These are phyloP conservation scores for Ophiosphaerella herpotricha DNA, from an alignment of 2,329 filamentous ascomycete genomes.

Conservation along the genomic window DNA sequence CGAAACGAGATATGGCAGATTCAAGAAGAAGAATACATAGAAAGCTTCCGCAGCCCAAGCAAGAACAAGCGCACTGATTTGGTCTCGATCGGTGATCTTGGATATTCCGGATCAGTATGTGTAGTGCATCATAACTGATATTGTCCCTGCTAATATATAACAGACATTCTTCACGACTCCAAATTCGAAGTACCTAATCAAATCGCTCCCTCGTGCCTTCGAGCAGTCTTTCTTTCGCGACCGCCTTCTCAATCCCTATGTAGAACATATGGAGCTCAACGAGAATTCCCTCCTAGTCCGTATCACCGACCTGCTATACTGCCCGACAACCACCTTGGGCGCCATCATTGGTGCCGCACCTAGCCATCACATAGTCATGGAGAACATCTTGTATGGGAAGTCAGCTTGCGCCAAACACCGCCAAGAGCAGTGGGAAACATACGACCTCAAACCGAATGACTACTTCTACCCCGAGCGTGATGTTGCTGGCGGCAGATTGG, in stretches of 20 bases:
- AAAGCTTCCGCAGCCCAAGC: constrained; percentile 55
- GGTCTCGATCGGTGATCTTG: constrained; percentile 67
- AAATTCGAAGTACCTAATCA: constrained; percentile 71
- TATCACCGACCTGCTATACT: constrained; percentile 71
- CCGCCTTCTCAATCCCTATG: constrained; percentile 68
- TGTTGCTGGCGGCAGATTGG: constrained; percentile 66
- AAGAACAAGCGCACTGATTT: constrained; percentile 51
- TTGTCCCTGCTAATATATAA: constrained; percentile 9
- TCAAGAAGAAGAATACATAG: constrained; percentile 58
- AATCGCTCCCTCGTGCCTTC: constrained; percentile 70
- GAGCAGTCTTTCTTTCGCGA: constrained; percentile 72
- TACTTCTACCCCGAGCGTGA: constrained; percentile 80
- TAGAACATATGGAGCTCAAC: constrained; percentile 64
- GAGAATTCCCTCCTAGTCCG: constrained; percentile 68
- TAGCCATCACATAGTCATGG: constrained; percentile 77
- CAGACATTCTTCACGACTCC: constrained; percentile 72
- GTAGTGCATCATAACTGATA: not conserved
- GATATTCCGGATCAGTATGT: constrained; percentile 70
- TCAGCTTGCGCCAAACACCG: constrained; percentile 46
- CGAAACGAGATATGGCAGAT: constrained; percentile 59
- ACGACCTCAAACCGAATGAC: constrained; percentile 73
- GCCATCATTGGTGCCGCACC: constrained; percentile 64
- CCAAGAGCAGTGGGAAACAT: constrained; percentile 67
- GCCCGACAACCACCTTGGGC: constrained; percentile 62
- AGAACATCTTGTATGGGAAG: constrained; percentile 71